A percentile compares a stretch with the other conserved stretches of the same genome.
Conservation (phyloP, 73 alveolate genomes). For the Paramecium bursaria region DNA sequence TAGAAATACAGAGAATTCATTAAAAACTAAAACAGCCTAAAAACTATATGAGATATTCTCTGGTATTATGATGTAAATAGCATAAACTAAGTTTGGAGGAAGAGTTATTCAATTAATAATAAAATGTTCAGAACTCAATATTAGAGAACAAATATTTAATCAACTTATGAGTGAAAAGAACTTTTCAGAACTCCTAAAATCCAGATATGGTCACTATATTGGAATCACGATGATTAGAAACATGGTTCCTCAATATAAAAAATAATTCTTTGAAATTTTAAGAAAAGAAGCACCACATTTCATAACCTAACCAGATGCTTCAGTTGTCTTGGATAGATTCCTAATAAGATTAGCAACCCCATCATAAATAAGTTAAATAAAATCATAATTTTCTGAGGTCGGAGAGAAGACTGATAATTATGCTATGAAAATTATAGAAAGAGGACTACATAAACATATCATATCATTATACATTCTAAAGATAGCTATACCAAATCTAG, state of each 20-base stretch:
- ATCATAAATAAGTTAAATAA: neutral
- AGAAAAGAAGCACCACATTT: neutral
- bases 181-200: conserved; percentile 30
- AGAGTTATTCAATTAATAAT: conserved; percentile 51
- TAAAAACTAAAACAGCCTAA: no score
- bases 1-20: no score
- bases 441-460: conserved; percentile 56
- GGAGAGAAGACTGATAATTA: conserved; percentile 38
- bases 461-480: neutral
- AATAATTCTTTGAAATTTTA: conserved; percentile 38
- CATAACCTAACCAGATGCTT: conserved; percentile 40
- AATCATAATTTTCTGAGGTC: neutral
- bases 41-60: no score
- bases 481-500: conserved; percentile 36
- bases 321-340: conserved; percentile 56
- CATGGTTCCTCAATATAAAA: conserved; percentile 31
- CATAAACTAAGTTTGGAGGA: conserved; percentile 41
- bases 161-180: conserved; percentile 21
- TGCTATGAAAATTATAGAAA: conserved; percentile 54
- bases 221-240: conserved; percentile 56
- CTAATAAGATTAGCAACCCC: conserved; percentile 30
- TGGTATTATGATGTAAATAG: conserved; percentile 30
- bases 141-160: conserved; percentile 22
- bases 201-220: conserved; percentile 61
- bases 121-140: conserved; percentile 17